Base-by-base conservation (phyloP, 176 grass and related monocot genomes). In the barley (Hordeum vulgare) region DNA sequence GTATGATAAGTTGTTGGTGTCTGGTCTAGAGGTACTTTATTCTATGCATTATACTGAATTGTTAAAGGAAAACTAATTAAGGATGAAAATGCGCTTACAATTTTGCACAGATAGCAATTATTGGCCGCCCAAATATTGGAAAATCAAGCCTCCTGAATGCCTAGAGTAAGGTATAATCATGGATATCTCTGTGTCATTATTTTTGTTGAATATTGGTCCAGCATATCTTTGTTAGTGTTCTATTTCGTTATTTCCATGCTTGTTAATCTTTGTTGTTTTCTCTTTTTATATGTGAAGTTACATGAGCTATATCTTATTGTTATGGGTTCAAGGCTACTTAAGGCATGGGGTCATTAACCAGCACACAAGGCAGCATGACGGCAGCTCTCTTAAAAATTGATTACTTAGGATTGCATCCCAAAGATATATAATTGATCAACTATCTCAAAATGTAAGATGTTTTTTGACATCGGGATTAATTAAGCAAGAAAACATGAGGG, bases 71-170 rank as follows among this genome's bases (percentile, higher is more conserved):
- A 58, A 6, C 31, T 28, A 21, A 29, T 80, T 13, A 76, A 53
- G 4, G 34, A 81, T 80, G 2, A 56, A 61, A 70, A 27, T 71
- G 10, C 1, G 11, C 71, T 77, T 34, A 27, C 73, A 66, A 35
- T 86, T 65, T 65, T 67, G 72, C 60, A 33, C 81, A 98, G 96
- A 85, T 98, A 78, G 93, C 96, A 61, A 98, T 98, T 36, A 95
- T 98, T 75, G 96, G 93, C 24, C 71, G 87, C 15, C 96, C 93
- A 85, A 98, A 98, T 91, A 93, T 98, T 88, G 96, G 96, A 35
- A 98, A 95, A 75, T 98, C 96, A 23, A 98, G 96, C 77, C 87
- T 98, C 45, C 83, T 98, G 65, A 98, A 98, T 91, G 87, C 87
- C 78, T 98, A 93, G 96, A 98, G 96, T 83, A 95, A 95, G 94